Base-by-base conservation (phyloP, 805 yeast species). In the Millerozyma miso region DNA sequence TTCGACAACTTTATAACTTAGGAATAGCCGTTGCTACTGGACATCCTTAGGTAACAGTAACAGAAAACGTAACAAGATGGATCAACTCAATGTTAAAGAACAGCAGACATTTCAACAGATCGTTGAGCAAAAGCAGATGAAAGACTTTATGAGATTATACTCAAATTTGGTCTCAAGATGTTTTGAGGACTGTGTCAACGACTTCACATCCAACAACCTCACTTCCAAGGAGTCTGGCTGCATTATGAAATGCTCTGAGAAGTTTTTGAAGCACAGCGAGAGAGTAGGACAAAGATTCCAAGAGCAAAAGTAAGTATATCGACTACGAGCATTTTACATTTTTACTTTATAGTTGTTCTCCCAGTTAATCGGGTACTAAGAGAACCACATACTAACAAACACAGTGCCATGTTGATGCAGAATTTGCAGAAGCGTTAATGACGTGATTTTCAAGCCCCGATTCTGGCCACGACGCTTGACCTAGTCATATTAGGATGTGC, bases 231-330 rank as follows among this genome's bases (percentile, higher is more conserved):
- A 93, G 69, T 81, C 81, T 52, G 59, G 81, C 19, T 93, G 99
- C 72, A 79, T 93, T 49, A 74, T 80, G 75, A 86, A 85, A 68
- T 93, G 99, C 67, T 85, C 97, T 39, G 98, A 91, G 69, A 93
- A 93, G 76, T 93, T 93, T 80, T 79, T 93, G 74, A 93, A 93
- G 67, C 98, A 91, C 76, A 82, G 91, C 67, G 99, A 93, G 74
- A 84, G 99, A 66, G 96, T 93, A 44, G 99, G 99, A 36, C 91
- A 86, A 70, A 83, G 98, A 72, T 93, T 93, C 91, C 98, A 91
- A 72, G 99, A 91, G 64, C 97, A 91, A 70, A 93, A 93, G 77
- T 65, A 63, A 48, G 71, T 66, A 42, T 23, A 37, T 15, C 12
- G 32, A 8, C 12, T 35, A 10, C 7, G 4, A 15, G 12, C 12